Conservation (phyloP, 1,139 yeast genomes). For the Pichia sp. region DNA sequence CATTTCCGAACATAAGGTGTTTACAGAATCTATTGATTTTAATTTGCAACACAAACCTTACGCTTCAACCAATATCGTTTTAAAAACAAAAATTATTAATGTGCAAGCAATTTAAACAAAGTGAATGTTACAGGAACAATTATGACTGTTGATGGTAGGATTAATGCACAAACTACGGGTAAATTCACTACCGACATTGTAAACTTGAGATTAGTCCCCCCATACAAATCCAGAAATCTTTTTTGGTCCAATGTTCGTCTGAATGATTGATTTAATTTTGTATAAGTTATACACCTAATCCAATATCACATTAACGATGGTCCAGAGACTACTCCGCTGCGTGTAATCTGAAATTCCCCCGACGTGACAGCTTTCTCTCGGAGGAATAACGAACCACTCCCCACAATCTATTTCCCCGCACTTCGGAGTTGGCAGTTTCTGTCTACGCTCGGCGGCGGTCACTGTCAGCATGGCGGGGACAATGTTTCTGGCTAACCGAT, state of each 20-base stretch:
- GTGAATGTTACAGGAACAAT: not conserved
- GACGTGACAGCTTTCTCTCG: too few relatives aligned
- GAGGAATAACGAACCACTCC: not conserved
- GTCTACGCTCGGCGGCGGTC: not conserved
- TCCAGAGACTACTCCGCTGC: too few relatives aligned
- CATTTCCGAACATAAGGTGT: not conserved
- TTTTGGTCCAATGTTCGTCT: too few relatives aligned
- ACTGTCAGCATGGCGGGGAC: not conserved
- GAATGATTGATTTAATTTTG: too few relatives aligned
- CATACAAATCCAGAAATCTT: too few relatives aligned
- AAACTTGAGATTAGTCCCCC: too few relatives aligned
- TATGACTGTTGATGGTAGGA: constrained; percentile 5
- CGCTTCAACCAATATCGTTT: not conserved
- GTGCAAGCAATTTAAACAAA: not conserved
- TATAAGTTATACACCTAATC: too few relatives aligned
- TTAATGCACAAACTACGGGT: not conserved
- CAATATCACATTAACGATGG: too few relatives aligned
- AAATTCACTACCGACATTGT: too few relatives aligned
- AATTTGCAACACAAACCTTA: not conserved
- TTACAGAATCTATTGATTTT: not conserved
- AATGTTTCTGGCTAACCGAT: too few relatives aligned
- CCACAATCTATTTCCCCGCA: constrained; percentile 1
- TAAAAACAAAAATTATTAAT: not conserved
- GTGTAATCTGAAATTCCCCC: too few relatives aligned
- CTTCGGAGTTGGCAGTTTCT: not conserved